A percentile compares a stretch with the other conserved stretches of the same genome.
These are phyloP conservation scores for Fusarium denticulatum DNA, from an alignment of 2,329 filamentous ascomycete genomes.

Conservation along the genomic window DNA sequence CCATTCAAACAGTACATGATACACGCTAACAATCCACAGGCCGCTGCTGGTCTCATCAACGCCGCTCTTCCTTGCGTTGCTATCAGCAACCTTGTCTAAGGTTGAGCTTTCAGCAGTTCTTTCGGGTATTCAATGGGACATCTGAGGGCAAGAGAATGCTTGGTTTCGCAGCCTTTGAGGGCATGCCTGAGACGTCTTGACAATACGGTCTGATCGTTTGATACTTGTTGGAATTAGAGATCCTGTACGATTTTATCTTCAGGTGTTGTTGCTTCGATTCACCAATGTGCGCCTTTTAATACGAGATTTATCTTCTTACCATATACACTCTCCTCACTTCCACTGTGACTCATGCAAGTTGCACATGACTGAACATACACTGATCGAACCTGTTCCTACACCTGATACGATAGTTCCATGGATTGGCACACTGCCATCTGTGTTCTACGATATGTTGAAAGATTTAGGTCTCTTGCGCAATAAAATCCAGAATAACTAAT, in stretches of 20 bases:
- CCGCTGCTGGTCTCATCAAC: background rate
- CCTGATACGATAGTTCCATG: rapidly evolving
- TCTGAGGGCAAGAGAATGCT: background rate
- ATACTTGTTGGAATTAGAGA: background rate
- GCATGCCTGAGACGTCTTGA: background rate
- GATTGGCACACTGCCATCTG: too few relatives aligned
- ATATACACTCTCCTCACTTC: background rate
- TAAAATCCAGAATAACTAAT: rapidly evolving
- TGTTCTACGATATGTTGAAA: rapidly evolving
- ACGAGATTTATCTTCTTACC: background rate
- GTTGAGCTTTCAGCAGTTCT: background rate
- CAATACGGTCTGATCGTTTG: background rate
- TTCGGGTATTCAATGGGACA: background rate
- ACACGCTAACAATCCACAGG: background rate
- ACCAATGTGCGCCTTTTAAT: background rate
- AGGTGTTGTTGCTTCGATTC: background rate
- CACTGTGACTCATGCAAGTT: background rate
- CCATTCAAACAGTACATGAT: too few relatives aligned
- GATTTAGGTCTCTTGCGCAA: background rate
- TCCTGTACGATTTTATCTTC: background rate
- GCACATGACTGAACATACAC: too few relatives aligned
- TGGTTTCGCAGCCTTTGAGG: background rate
- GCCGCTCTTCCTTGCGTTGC: background rate
- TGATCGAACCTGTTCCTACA: rapidly evolving
- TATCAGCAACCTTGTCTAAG: constrained; percentile 1